These are phyloP conservation scores for Nicotiana tomentosiformis DNA, from an alignment of 257 asterid genomes.

Conservation along the genomic window DNA sequence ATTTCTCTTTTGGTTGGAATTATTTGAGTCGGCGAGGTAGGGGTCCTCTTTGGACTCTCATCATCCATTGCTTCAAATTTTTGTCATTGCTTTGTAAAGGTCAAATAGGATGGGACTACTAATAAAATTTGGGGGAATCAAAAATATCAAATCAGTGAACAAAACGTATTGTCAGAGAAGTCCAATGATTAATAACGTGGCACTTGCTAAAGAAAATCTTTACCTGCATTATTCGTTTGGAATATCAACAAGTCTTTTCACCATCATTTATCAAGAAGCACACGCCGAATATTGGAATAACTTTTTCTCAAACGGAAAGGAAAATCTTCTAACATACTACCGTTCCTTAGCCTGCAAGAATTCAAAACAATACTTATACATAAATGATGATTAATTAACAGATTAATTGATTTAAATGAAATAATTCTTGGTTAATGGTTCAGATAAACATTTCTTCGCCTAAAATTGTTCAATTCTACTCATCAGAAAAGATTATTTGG, in stretches of 20 bases:
- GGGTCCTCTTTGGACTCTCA: neutral
- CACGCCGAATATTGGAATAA: neutral
- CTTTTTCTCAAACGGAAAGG: neutral
- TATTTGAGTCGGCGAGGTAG: neutral
- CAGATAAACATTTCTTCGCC: no score
- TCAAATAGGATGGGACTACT: neutral
- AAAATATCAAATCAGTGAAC: neutral
- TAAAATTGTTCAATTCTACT: no score
- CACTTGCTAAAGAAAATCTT: neutral
- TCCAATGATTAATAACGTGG: neutral
- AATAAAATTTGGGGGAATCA: neutral
- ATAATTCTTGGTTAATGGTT: neutral
- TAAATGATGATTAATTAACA: no score
- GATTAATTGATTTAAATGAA: neutral
- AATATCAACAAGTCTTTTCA: neutral
- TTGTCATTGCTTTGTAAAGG: neutral
- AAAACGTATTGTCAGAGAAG: neutral
- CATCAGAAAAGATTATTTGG: no score
- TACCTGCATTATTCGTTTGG: conserved; percentile 1
- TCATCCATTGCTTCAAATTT: neutral
- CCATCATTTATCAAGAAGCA: neutral
- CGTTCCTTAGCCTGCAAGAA: conserved; percentile 21
- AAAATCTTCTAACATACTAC: neutral
- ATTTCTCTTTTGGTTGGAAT: neutral
- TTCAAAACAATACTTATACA: neutral